Base-by-base conservation (phyloP, 2,329 filamentous ascomycete genomes). In the Coniochaeta sp. region DNA sequence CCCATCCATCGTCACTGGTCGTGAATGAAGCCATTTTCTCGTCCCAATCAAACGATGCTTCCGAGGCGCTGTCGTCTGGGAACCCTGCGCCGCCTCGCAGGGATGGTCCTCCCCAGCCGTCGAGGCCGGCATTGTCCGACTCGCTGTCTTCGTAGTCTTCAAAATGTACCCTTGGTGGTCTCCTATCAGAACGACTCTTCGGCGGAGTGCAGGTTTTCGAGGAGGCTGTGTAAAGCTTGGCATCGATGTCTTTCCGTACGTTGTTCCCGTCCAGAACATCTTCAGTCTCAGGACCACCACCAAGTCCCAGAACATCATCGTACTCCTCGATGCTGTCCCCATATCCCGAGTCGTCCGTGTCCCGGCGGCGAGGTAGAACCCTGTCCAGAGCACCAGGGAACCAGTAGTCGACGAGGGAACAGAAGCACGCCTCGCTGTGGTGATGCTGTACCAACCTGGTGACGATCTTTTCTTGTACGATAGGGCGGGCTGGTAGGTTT, bases 401-500 rank as follows among this genome's bases (percentile, higher is more conserved):
- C 26, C 28, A 57, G 24, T 57, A 44, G 1, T 42, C 34, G 9
- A 57, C 22, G 16, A 57, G 55, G 4, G 55, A 36, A 34, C 55
- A 57, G 38, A 57, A 57, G 55, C 55, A 57, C 19, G 38, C 55
- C 24, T 57, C 36, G 34, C 55, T 30, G 36, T 57, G 55, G 36
- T 30, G 54, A 24, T 56, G 54, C n/a, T 34, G 30, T 6, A 56
- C 54, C 4, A 6, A 16, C 12, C 19, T 52, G 22, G 26, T 52
- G 47, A 52, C 8, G 14, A 52, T 30, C 14, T 17, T 10, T 14
- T 17, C 14, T 22, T 52, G 47, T 17, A 30, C 10, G 3, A 52
- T 17, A n/a, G 22, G 47, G 17, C 24, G 22, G 17, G 4, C 3
- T 17, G 47, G 47, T n/a, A 52, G 47, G 14, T 24, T 5, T 7